Evolutionary conservation across 192 early-diverging fungal species (phyloP).

Genomic region (Funneliformis mosseae): DNA sequence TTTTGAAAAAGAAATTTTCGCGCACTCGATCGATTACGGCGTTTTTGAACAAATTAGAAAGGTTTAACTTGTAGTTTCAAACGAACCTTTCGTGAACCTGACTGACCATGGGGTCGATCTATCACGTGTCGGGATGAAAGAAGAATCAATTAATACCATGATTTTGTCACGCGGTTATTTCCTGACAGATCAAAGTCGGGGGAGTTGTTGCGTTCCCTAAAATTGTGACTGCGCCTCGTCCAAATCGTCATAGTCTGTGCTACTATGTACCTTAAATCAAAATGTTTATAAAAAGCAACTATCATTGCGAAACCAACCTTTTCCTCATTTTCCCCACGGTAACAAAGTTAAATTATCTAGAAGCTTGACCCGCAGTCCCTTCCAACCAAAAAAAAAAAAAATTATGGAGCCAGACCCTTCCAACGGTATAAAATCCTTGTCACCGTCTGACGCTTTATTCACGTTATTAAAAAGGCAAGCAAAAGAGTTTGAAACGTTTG

Average conservation of each 20-base stretch:
- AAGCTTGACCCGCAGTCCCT: no score
- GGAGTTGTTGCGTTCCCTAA: no score
- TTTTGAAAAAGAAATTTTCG: no score
- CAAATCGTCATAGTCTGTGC: not conserved
- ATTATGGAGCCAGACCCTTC: not conserved
- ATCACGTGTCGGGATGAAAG: no score
- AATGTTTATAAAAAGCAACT: not conserved
- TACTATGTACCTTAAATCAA: not conserved
- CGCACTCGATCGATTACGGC: no score
- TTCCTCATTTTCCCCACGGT: not conserved
- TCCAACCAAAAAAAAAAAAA: not conserved
- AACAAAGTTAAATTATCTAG: not conserved
- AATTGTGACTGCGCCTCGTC: not conserved
- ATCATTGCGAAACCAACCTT: not conserved
- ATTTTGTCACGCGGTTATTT: no score
- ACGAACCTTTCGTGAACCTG: no score
- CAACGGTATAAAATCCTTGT: not conserved
- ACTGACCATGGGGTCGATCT: no score
- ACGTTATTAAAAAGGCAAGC: not conserved
- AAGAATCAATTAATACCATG: no score
- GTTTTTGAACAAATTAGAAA: no score
- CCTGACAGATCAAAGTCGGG: no score
- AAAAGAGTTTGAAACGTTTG: not conserved
- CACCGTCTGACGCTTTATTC: not conserved
- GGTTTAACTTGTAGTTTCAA: no score